These are phyloP conservation scores for Micractinium sp. DNA, from an alignment of 139 green algal genomes.

Conservation along the genomic window DNA sequence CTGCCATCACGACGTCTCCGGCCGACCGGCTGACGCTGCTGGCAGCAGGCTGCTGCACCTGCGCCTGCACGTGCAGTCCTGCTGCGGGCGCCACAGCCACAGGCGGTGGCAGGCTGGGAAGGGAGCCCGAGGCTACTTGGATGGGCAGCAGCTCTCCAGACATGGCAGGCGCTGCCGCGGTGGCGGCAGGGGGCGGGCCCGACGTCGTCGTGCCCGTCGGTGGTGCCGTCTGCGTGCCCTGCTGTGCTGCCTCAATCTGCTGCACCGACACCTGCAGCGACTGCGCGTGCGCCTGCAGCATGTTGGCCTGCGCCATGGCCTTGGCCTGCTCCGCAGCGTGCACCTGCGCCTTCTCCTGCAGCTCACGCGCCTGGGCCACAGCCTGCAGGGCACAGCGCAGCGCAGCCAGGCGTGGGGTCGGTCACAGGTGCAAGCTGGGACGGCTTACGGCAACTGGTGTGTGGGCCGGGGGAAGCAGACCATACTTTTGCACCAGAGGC, in stretches of 20 bases:
- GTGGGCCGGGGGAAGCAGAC: neutral
- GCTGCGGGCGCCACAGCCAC: neutral
- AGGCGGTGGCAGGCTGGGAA: neutral
- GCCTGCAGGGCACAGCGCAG: constrained; percentile 10
- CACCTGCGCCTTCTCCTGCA: constrained; percentile 62
- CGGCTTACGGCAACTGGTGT: neutral
- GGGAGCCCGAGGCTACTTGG: neutral
- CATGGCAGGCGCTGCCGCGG: neutral
- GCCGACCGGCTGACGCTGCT: neutral
- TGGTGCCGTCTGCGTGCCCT: neutral
- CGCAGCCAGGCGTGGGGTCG: neutral
- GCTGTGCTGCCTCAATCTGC: constrained; percentile 21
- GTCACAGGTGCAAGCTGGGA: neutral
- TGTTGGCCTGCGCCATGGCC: constrained; percentile 44
- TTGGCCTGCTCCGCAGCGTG: constrained; percentile 61
- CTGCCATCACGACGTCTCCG: neutral
- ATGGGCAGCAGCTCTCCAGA: constrained; percentile 3
- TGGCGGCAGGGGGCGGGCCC: neutral
- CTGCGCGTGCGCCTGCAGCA: constrained; percentile 57
- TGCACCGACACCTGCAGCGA: constrained; percentile 38
- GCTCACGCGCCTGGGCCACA: constrained; percentile 34
- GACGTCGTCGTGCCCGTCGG: neutral
- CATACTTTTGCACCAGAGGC: neutral
- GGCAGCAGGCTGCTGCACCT: neutral
- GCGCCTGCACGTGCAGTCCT: neutral